These are phyloP conservation scores for Phytopythium sindhum DNA, from an alignment of 352 stramenopile species.

Conservation along the genomic window DNA sequence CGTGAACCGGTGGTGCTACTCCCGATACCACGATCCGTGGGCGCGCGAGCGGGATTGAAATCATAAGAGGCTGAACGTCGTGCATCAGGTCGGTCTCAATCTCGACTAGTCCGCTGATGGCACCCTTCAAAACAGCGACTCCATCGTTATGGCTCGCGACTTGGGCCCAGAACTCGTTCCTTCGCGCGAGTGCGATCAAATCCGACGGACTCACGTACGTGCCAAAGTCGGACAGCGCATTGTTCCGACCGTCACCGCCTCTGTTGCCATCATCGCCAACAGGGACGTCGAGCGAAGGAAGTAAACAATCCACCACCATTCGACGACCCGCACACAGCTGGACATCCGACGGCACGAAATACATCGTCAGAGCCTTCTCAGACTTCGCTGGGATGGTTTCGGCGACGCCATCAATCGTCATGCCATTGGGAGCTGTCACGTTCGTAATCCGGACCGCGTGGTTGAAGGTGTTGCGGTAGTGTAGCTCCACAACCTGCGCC, in stretches of 20 bases:
- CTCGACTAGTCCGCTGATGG: constrained; percentile 20
- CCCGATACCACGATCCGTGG: background rate
- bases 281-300: constrained; percentile 11
- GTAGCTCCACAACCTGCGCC: constrained; percentile 23
- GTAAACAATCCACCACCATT: constrained; percentile 38
- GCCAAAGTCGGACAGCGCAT: constrained; percentile 32
- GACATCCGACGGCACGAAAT: constrained; percentile 32
- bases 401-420: background rate
- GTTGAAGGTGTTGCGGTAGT: constrained; percentile 41
- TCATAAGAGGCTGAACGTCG: constrained; percentile 12
- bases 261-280: background rate
- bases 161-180: constrained; percentile 25
- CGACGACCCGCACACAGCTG: constrained; percentile 18
- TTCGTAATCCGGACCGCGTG: constrained; percentile 14
- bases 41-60: background rate
- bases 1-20: background rate
- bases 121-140: background rate
- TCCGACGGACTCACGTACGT: constrained; percentile 29
- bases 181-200: constrained; percentile 27
- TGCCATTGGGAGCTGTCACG: background rate
- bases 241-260: background rate
- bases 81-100: constrained; percentile 37
- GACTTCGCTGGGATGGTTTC: background rate
- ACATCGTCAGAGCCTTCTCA: constrained; percentile 6
- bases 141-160: constrained; percentile 2